phyloP scores from a whole-genome alignment of 1,284 basidiomycete species.

The Ganoderma sinense region DNA sequence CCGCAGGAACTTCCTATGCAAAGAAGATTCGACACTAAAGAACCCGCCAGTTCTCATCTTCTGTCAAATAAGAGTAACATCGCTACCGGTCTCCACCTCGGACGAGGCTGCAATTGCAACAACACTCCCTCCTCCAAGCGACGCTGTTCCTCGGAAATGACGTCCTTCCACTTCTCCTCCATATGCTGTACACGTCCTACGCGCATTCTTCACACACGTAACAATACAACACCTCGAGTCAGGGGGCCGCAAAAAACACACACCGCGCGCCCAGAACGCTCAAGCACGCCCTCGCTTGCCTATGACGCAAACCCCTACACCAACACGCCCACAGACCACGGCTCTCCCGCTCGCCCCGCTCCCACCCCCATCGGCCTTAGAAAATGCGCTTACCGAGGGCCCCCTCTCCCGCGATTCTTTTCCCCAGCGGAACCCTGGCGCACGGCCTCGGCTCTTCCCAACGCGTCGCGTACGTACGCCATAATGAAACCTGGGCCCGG shows the following conservation, averaged over 20 bases:
- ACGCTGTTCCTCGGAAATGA: not conserved
- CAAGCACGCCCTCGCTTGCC: not conserved
- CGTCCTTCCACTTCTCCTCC: not conserved
- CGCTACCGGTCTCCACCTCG: not conserved
- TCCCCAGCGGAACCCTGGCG: not conserved
- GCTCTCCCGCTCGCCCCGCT: not conserved
- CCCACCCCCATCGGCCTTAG: not conserved
- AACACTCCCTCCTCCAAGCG: not conserved
- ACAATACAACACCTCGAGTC: not conserved
- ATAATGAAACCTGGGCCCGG: not conserved
- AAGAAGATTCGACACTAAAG: not conserved
- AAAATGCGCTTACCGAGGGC: not conserved
- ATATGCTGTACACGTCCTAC: not conserved
- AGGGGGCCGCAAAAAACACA: not conserved
- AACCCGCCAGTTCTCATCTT: not conserved
- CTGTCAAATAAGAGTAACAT: not conserved
- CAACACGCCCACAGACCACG: not conserved
- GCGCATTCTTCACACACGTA: not conserved
- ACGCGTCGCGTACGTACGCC: not conserved
- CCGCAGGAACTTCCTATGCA: not conserved
- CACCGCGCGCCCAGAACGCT: not conserved
- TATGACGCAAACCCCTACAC: not conserved
- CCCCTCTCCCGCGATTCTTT: not conserved
- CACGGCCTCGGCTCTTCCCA: not conserved
- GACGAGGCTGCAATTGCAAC: not conserved